These are phyloP conservation scores for Wickerhamiella sergipiensis DNA, from an alignment of 805 yeast genomes.

Conservation along the genomic window DNA sequence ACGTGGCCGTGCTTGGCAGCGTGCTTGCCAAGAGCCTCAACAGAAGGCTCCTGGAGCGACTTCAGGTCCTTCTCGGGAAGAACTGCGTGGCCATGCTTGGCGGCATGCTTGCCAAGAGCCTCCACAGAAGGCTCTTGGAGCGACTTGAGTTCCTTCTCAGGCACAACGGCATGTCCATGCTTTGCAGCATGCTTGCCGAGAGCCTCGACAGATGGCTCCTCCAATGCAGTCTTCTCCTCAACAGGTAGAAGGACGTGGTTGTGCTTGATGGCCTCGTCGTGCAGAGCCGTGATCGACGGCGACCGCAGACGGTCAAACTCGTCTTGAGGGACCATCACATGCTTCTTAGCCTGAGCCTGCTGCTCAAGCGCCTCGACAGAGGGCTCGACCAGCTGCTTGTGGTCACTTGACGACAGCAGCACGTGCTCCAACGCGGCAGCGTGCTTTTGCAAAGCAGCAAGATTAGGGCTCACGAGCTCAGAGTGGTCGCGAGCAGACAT, in stretches of 20 bases:
- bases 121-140: conserved; percentile 7
- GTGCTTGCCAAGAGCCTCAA: neutral
- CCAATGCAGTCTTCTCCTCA: conserved; percentile 3
- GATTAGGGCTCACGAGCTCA: conserved; percentile 5
- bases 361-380: neutral
- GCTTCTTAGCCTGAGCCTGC: conserved; percentile 11
- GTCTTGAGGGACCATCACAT: neutral
- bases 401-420: conserved; percentile 1
- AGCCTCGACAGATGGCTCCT: neutral
- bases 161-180: conserved; percentile 7
- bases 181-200: conserved; percentile 13
- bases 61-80: conserved; percentile 1
- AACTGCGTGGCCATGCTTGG: neutral
- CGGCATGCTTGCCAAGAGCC: neutral
- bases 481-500: conserved; percentile 13
- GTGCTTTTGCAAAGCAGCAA: conserved; percentile 1
- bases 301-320: neutral
- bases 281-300: conserved; percentile 3
- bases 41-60: conserved; percentile 6
- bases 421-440: neutral
- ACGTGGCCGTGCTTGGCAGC: conserved; percentile 3
- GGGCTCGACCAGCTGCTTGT: neutral
- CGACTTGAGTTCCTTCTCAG: conserved; percentile 6
- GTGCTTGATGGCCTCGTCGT: conserved; percentile 6
- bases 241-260: conserved; percentile 7